Percentiles rank a stretch among this genome's conserved stretches.
Conservation (phyloP, 1,284 basidiomycete genomes). For the Mycosarcoma maydis region DNA sequence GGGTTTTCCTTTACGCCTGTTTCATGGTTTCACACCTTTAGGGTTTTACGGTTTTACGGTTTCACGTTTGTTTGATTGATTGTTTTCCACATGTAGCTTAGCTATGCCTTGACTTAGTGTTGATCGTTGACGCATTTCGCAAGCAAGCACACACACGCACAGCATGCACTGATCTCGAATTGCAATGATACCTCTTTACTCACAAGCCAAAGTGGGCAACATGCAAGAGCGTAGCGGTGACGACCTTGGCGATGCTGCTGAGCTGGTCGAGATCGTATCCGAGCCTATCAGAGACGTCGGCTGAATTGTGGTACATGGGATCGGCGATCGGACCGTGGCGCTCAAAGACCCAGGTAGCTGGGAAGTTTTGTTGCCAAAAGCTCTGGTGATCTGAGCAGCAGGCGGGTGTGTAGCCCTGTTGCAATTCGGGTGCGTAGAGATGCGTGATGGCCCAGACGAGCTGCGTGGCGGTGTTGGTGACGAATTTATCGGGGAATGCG, state of each 20-base stretch:
- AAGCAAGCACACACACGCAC: constrained; percentile 10
- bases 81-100: too few species aligned
- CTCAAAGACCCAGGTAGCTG: constrained; percentile 65
- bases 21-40: too few species aligned
- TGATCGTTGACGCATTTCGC: too few species aligned
- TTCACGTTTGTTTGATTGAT: too few species aligned
- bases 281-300: constrained; percentile 51
- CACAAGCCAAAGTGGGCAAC: constrained; percentile 29
- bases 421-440: constrained; percentile 59
- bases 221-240: constrained; percentile 50
- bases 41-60: too few species aligned
- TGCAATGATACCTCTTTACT: too few species aligned
- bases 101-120: too few species aligned
- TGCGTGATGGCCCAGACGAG: constrained; percentile 57
- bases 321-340: constrained; percentile 66
- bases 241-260: constrained; percentile 53
- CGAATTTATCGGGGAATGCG: constrained; percentile 63
- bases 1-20: too few species aligned
- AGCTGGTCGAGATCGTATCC: constrained; percentile 66
- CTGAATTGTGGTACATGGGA: constrained; percentile 65
- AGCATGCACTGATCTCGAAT: too few species aligned
- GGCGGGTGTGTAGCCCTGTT: constrained; percentile 52
- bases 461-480: constrained; percentile 46
- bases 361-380: constrained; percentile 55
- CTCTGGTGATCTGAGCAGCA: constrained; percentile 67